These are phyloP conservation scores for Aspergillus olivimuriae DNA, from an alignment of 495 filamentous ascomycete genomes.

Conservation along the genomic window DNA sequence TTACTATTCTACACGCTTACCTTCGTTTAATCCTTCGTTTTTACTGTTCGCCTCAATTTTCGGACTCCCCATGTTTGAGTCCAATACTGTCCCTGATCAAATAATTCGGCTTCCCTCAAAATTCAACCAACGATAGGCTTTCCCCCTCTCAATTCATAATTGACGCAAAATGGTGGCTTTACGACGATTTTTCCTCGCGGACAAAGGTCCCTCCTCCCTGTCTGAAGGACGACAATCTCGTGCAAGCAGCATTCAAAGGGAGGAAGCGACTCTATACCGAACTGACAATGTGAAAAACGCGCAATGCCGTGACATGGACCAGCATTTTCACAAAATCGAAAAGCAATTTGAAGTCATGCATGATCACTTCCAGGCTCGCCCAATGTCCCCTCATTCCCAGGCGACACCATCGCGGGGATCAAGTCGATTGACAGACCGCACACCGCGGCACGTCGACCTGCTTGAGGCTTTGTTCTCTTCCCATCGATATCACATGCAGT, in stretches of 20 bases:
- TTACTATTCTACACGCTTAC: not conserved
- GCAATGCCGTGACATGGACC: conserved; percentile 19
- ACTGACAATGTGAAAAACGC: conserved; percentile 6
- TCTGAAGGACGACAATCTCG: conserved; percentile 7
- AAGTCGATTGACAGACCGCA: conserved; percentile 8
- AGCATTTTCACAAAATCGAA: conserved; percentile 35
- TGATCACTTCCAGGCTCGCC: conserved; percentile 24
- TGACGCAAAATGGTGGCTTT: conserved; percentile 29
- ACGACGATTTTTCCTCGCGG: conserved; percentile 31
- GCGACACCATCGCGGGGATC: conserved; percentile 17
- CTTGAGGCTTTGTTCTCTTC: conserved; percentile 32
- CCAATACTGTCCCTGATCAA: too few species aligned
- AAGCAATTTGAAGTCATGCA: conserved; percentile 38
- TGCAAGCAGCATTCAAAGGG: conserved; percentile 13
- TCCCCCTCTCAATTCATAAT: not conserved
- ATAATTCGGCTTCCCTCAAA: too few species aligned
- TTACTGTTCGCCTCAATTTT: too few species aligned
- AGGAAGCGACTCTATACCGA: too few species aligned
- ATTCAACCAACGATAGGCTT: too few species aligned
- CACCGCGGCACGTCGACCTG: conserved; percentile 34
- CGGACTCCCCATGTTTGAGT: too few species aligned
- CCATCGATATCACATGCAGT: conserved; percentile 22
- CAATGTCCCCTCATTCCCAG: conserved; percentile 23
- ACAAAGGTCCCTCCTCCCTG: conserved; percentile 16
- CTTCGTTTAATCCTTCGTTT: too few species aligned